Conservation (phyloP, 768 basidiomycete genomes). For the Lactarius sanguifluus region DNA sequence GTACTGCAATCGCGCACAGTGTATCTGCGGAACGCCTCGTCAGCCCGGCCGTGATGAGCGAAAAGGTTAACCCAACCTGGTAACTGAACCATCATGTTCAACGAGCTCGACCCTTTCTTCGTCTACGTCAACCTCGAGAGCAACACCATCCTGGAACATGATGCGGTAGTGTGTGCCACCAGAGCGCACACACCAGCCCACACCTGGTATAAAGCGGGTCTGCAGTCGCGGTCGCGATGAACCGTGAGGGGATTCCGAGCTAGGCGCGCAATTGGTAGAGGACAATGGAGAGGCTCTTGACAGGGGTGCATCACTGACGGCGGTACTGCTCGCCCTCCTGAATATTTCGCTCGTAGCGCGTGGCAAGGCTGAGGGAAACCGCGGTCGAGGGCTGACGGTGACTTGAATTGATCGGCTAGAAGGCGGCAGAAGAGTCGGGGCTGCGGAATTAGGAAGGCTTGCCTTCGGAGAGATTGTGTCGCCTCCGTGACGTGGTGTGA, state of each 20-base stretch:
- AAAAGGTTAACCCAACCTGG: conserved; percentile 29
- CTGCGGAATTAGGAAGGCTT: not conserved
- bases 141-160: conserved; percentile 45
- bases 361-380: conserved; percentile 18
- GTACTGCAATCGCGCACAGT: conserved; percentile 39
- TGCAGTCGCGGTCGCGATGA: conserved; percentile 29
- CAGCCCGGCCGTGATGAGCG: not conserved
- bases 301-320: conserved; percentile 17
- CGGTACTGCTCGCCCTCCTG: conserved; percentile 30
- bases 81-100: conserved; percentile 33
- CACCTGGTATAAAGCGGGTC: conserved; percentile 42
- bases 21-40: conserved; percentile 32
- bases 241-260: conserved; percentile 7
- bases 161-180: conserved; percentile 42
- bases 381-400: conserved; percentile 26
- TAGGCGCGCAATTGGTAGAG: conserved; percentile 25
- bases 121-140: conserved; percentile 45
- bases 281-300: conserved; percentile 25
- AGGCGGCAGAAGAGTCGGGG: conserved; percentile 8
- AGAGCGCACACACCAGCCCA: conserved; percentile 47
- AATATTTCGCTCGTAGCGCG: conserved; percentile 17
- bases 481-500: not conserved
- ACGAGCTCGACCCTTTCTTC: conserved; percentile 44
- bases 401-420: conserved; percentile 14
- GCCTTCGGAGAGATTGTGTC: not conserved